Conservation (phyloP, 2,329 filamentous ascomycete species). For the Endoconidiophora polonica region DNA sequence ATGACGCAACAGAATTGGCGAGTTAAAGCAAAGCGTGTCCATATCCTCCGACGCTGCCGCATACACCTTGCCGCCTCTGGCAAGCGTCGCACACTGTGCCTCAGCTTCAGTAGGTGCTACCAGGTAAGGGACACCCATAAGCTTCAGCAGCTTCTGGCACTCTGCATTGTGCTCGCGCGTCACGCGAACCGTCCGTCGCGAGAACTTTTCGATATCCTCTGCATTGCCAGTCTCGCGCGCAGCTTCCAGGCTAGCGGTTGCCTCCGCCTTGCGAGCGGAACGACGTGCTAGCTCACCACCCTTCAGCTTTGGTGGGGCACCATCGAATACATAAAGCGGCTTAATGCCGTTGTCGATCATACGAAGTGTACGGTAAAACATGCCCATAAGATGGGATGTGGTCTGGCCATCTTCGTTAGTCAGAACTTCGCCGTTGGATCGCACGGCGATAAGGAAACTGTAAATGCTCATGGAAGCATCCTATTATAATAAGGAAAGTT, state of each 20-base stretch:
- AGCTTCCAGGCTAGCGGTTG: slow-evolving; percentile 76
- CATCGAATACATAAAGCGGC: slow-evolving; percentile 94
- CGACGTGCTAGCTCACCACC: slow-evolving; percentile 93
- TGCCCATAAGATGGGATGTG: slow-evolving; percentile 95
- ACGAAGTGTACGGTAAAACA: slow-evolving; percentile 96
- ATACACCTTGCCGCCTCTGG: slow-evolving; percentile 84
- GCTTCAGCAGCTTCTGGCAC: slow-evolving; percentile 73
- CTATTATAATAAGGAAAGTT: slow-evolving; percentile 19
- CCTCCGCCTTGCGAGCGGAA: slow-evolving; percentile 86
- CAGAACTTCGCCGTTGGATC: slow-evolving; percentile 89
- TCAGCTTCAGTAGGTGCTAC: slow-evolving; percentile 93
- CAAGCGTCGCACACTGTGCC: slow-evolving; percentile 84
- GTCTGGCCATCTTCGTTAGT: slow-evolving; percentile 92
- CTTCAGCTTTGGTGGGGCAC: slow-evolving; percentile 91
- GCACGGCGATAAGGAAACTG: slow-evolving; percentile 93
- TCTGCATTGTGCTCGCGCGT: slow-evolving; percentile 95
- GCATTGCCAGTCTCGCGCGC: slow-evolving; percentile 95
- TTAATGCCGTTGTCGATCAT: slow-evolving; percentile 99
- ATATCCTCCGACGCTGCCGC: slow-evolving; percentile 96
- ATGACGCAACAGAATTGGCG: slow-evolving; percentile 79
- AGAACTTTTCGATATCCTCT: slow-evolving; percentile 96
- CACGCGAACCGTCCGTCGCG: slow-evolving; percentile 76
- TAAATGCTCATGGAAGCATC: slow-evolving; percentile 95
- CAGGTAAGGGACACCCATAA: slow-evolving; percentile 95
- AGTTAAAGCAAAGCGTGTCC: slow-evolving; percentile 92